These are phyloP conservation scores for Aspergillus diversus DNA, from an alignment of 495 filamentous ascomycete genomes.

Conservation along the genomic window DNA sequence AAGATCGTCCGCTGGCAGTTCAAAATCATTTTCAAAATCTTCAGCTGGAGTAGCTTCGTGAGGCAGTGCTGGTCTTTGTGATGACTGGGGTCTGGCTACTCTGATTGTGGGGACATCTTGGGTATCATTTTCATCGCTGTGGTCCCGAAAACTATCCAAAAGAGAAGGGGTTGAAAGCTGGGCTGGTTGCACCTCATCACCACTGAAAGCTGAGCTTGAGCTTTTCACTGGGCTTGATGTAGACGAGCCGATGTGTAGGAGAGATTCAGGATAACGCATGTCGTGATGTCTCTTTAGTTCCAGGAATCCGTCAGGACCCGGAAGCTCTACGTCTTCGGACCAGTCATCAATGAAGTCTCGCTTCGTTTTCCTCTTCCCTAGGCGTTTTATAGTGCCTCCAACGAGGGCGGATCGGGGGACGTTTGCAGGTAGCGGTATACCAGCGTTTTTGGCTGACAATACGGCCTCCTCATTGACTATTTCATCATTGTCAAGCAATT, in stretches of 20 bases:
- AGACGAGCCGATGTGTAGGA: conserved; percentile 64
- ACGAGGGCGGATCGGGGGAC: conserved; percentile 92
- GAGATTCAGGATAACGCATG: conserved; percentile 65
- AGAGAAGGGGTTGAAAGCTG: conserved; percentile 32
- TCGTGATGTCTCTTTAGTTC: conserved; percentile 64
- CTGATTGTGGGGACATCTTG: conserved; percentile 73
- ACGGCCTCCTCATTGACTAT: conserved; percentile 80
- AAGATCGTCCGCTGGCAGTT: conserved; percentile 64
- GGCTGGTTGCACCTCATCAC: conserved; percentile 32
- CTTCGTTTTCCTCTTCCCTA: conserved; percentile 79
- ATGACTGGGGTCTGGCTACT: conserved; percentile 59
- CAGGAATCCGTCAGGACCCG: conserved; percentile 59
- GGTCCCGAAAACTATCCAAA: conserved; percentile 65
- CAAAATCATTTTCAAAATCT: conserved; percentile 77
- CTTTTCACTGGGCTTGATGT: conserved; percentile 45
- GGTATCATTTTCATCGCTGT: conserved; percentile 62
- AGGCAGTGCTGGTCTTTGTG: conserved; percentile 43
- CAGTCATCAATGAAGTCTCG: conserved; percentile 84
- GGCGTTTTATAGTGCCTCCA: conserved; percentile 90
- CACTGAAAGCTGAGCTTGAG: conserved; percentile 36
- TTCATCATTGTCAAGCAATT: conserved; percentile 78
- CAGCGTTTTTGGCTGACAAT: conserved; percentile 80
- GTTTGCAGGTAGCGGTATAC: conserved; percentile 88
- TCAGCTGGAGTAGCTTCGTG: conserved; percentile 52
- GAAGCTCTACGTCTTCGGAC: conserved; percentile 87